Base-by-base conservation (phyloP, 2,329 filamentous ascomycete genomes). In the Elsinoe ampelina region DNA sequence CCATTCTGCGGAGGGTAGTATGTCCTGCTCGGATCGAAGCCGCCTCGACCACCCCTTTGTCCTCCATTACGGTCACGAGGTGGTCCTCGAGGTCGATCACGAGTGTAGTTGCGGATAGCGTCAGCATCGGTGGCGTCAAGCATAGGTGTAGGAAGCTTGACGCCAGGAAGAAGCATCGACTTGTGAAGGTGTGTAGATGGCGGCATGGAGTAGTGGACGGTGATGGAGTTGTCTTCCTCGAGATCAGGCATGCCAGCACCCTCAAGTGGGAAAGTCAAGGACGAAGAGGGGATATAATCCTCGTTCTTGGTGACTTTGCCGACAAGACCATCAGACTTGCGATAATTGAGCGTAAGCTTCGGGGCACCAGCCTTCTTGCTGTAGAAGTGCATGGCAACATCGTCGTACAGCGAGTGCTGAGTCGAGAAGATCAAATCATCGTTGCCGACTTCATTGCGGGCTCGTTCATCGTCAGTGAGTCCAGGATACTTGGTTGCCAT, bases 111-210 rank as follows among this genome's bases (percentile, higher is more conserved):
- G 66, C 83, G 82, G 42, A 91, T 80, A 6, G 80, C 78, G 61
- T 91, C 85, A 55, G 92, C 82, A 66, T 96, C 91, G 58, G 80
- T 81, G 34, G 81, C 79, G 58, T 87, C 86, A 1, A 98, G 80
- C 8, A 83, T 85, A 1, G 88, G 82, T 1, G 79, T 73, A 3
- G 87, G 82, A 57, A 91, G 78, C 64, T 85, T 83, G 38, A 91
- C 84, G 11, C 93, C 93, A 2, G 89, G 85, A 35, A 98, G 78
- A 12, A 98, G 80, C 87, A 95, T 95, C 5, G 91, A 96, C 69
- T 96, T 96, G 73, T 98, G 93, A 3, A 82, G 75, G 64, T 88
- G 80, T 8, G 76, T 77, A 15, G 82, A 82, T 39, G 79, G 77
- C 0, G 92, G 91, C 72, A 96, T 86, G 43, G 89, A 83, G 68